Conservation (phyloP, 2,329 filamentous ascomycete genomes). For the Ophiobolus disseminans region DNA sequence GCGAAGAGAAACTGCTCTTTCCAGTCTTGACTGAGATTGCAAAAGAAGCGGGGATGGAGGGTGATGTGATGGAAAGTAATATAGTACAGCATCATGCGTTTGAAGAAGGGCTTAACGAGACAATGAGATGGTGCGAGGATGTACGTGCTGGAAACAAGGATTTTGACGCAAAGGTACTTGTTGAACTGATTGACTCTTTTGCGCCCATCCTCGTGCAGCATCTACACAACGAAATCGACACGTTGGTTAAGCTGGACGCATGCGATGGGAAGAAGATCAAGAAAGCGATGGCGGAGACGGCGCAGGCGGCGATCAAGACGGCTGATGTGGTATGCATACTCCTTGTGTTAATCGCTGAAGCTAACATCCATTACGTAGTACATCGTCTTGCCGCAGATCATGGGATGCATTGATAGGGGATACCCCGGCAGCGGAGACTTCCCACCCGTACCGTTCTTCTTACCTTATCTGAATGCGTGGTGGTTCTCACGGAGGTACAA, state of each 20-base stretch:
- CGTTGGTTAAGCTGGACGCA: slow-evolving; percentile 19
- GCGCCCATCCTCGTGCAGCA: slow-evolving; percentile 20
- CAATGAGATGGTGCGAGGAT: slow-evolving; percentile 28
- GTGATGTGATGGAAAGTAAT: slow-evolving; percentile 40
- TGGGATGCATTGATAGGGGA: slow-evolving; percentile 44
- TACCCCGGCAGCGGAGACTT: slow-evolving; percentile 46
- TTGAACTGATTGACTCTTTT: slow-evolving; percentile 23
- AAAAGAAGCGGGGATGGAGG: slow-evolving; percentile 21
- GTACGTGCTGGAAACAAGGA: slow-evolving; percentile 1
- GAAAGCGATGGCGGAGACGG: slow-evolving; percentile 1
- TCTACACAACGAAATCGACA: slow-evolving; percentile 30
- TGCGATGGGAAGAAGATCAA: slow-evolving; percentile 23
- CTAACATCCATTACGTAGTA: slow-evolving; percentile 29
- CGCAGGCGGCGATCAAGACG: not conserved
- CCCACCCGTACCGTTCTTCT: slow-evolving; percentile 45
- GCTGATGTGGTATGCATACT: slow-evolving; percentile 26
- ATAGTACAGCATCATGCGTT: slow-evolving; percentile 46
- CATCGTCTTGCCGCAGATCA: slow-evolving; percentile 41
- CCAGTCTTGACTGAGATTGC: slow-evolving; percentile 44
- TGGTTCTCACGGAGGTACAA: slow-evolving; percentile 37
- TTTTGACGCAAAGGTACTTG: slow-evolving; percentile 10
- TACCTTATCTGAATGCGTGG: slow-evolving; percentile 46
- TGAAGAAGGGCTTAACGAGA: slow-evolving; percentile 35
- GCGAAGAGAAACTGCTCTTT: slow-evolving; percentile 47
- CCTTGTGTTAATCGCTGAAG: not conserved